Evolutionary conservation across 2,329 filamentous ascomycete genomes (phyloP), one percentile per base, ranked within the genome.

Genomic region (Fusarium neocosmosporiellum): DNA sequence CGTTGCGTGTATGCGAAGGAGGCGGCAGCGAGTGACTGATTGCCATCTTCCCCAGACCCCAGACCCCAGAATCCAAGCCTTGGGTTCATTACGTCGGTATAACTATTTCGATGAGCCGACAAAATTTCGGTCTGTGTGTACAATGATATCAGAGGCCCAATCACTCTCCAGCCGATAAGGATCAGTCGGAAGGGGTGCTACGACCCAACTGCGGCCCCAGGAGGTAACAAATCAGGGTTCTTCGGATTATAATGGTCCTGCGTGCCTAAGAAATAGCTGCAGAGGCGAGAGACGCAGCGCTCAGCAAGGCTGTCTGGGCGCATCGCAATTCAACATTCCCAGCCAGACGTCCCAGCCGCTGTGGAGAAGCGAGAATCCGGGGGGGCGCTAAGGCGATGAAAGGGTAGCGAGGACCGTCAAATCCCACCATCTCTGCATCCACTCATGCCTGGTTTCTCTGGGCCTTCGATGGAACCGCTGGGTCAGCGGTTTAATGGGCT

Each of bases 291-390:
- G 66, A 73, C 71, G 75, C 73, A 66, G 41, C 36, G 8, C 29
- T 48, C 41, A 39, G 31, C 34, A 41, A 37, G 66, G 69, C 57
- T 69, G 70, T 67, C 63, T 67, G 57, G 50, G 66, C 34, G 58
- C 58, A 58, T 58, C 53, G 37, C 36, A 54, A 55, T 36, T 59
- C 64, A 59, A 57, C 59, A 65, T 66, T 64, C 69, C 69, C 66
- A 71, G 66, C 58, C 63, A 76, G 60, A 67, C 70, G 69, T 67
- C 66, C 70, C 73, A 75, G 71, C 76, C 73, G 69, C 65, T 75
- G 75, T 78, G 76, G 76, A 66, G 72, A 71, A 65, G 53, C 60
- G 54, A 71, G 70, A 77, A 72, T 74, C 74, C 34, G 73, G 76
- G 75, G 70, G 67, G 69, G 63, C 62, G 65, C 55, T 60, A 46